Evolutionary conservation across 2,329 filamentous ascomycete species (phyloP), one percentile per base, ranked within the genome.

Genomic region (Penicillium olsonii): DNA sequence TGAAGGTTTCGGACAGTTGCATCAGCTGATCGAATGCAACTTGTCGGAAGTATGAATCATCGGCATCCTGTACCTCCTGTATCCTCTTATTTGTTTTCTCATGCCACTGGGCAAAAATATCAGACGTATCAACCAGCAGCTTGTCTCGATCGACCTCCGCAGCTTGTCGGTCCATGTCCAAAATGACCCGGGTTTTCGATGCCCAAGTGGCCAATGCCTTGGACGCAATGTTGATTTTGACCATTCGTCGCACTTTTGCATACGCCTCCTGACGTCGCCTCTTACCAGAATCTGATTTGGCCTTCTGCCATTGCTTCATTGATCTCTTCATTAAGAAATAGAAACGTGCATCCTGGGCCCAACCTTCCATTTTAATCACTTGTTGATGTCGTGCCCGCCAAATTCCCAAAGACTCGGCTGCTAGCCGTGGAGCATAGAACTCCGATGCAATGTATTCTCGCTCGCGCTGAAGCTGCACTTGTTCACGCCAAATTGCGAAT

Each of bases 261-360:
- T 85, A 85, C 0, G 79, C 76, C 33, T 82, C 77, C 42, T 81
- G 75, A 24, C 80, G 75, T 18, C 80, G 76, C 54, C 72, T 71
- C 50, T 80, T 78, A 26, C 79, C 72, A 14, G 77, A 73, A 46
- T 80, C 70, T 35, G 75, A 64, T 1, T 78, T 78, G 17, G 77
- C 75, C 33, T 71, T 68, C 18, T 72, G 74, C 82, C 81, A 84
- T 12, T 65, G 63, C 54, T 77, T 80, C 43, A 84, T 56, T 2
- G 72, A 68, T 35, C 68, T 71, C 7, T 71, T 82, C 35, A 75
- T 69, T n/a, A 79, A 60, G 31, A 81, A 78, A 61, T 82, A 85
- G 55, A 79, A 84, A 10, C 73, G 68, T 19, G 81, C 81, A 62
- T 81, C 76, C n/a, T 67, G 66, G 20, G 81, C 78, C 79, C 78